Evolutionary conservation across 192 early-diverging fungal genomes (phyloP), one percentile per base, ranked within the genome.

Genomic region (Paraglomus occultum): DNA sequence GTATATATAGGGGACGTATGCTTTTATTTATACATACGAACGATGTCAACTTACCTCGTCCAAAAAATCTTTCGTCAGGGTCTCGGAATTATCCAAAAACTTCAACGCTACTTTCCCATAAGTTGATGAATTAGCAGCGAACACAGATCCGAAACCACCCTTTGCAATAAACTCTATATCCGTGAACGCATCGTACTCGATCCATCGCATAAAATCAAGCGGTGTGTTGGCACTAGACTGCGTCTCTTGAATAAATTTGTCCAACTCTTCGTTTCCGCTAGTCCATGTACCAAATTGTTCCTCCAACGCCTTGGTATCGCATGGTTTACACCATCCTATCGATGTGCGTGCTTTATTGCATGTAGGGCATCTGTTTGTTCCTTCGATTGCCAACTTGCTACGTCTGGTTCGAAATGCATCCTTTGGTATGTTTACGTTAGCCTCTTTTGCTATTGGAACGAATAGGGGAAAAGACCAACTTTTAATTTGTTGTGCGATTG

Each of bases 101-200:
- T 67, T 67, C n/a, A 67, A 51, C 18, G 64, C 64, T 9, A 67
- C 64, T 52, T 67, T 67, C 14, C 64, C 64, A 20, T 15, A 67
- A 42, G 22, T 7, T 17, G 39, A n/a, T 39, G 64, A 67, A 38
- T 67, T 67, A 11, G 64, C 64, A 8, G 64, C 51, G 53, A 14
- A 67, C 10, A 67, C 64, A 11, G 39, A 40, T 46, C 64, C 64
- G 2, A 67, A 52, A 7, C 64, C 64, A 43, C 64, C 64, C 38
- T 46, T 8, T 6, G 64, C 64, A 39, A 53, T 12, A 52, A 52
- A 67, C 12, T 53, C 8, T 1, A 52, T 0, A 43, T 67, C 50
- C 6, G 64, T 38, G 18, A 67, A 67, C 18, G 9, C 22, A 14
- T 67, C 51, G 18, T 40, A 67, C n/a, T 12, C 8, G 18, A 67